Evolutionary conservation across 176 grass and related monocot species (phyloP).

Genomic region (Triticum timopheevii): DNA sequence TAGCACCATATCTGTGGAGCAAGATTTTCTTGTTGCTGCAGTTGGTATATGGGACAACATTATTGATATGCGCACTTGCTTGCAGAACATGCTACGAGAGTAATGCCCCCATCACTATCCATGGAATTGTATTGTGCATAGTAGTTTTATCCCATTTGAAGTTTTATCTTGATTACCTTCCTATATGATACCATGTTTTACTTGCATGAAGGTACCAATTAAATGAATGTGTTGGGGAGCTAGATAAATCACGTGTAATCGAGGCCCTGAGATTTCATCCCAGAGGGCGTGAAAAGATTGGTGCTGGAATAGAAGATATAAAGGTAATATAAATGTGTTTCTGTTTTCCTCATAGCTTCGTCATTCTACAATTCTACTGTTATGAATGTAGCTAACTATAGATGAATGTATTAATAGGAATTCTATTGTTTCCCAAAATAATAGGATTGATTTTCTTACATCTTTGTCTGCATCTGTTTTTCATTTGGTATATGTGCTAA

Average conservation of each 20-base stretch:
- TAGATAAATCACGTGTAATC: conserved; percentile 55
- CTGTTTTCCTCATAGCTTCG: neutral
- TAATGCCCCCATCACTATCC: conserved; percentile 43
- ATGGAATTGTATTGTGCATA: conserved; percentile 5
- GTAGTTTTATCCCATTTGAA: neutral
- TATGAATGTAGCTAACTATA: neutral
- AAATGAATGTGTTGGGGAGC: conserved; percentile 41
- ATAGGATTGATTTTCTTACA: neutral
- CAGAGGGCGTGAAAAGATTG: conserved; percentile 33
- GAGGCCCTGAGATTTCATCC: conserved; percentile 70
- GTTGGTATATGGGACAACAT: conserved; percentile 68
- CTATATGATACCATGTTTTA: conserved; percentile 22
- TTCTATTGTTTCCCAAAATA: neutral
- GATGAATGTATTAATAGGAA: neutral
- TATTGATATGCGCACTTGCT: conserved; percentile 71
- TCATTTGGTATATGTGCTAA: neutral
- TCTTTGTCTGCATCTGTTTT: conserved; percentile 1
- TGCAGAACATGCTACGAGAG: conserved; percentile 71
- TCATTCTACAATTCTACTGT: neutral
- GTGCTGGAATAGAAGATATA: conserved; percentile 42
- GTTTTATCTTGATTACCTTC: conserved; percentile 25
- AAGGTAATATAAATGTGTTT: conserved; percentile 37
- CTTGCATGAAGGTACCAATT: conserved; percentile 64
- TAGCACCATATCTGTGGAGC: conserved; percentile 12
- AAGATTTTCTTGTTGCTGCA: conserved; percentile 41